Evolutionary conservation across 1,284 basidiomycete genomes (phyloP).

Genomic region (Marasmius tenuissimus): DNA sequence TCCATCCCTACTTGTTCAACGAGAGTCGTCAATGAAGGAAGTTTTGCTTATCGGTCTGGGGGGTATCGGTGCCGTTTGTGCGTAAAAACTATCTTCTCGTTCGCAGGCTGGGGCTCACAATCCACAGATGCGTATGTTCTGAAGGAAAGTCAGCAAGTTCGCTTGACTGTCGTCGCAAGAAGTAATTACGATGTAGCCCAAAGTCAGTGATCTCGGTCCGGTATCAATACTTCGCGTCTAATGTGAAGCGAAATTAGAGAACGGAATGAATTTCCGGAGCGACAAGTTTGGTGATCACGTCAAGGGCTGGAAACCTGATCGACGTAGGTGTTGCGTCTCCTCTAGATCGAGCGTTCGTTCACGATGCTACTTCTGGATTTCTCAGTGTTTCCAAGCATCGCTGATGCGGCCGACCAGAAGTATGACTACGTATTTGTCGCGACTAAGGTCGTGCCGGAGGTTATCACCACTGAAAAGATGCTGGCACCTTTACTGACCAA

Average conservation of each 20-base stretch:
- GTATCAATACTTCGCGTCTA: not conserved
- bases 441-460: constrained; percentile 57
- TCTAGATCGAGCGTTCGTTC: not conserved
- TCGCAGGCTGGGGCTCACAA: not conserved
- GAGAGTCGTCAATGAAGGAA: not conserved
- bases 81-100: not conserved
- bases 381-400: constrained; percentile 20
- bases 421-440: constrained; percentile 53
- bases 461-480: constrained; percentile 42
- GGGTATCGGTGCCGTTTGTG: constrained; percentile 2
- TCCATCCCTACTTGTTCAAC: too few relatives aligned
- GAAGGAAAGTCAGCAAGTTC: not conserved
- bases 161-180: constrained; percentile 5
- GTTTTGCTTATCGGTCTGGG: constrained; percentile 5
- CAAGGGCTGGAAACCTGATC: constrained; percentile 4
- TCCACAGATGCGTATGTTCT: not conserved
- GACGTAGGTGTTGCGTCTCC: not conserved
- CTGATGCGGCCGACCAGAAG: constrained; percentile 40
- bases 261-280: constrained; percentile 5
- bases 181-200: constrained; percentile 3
- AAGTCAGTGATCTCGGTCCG: not conserved
- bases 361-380: not conserved
- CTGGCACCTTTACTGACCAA: constrained; percentile 44
- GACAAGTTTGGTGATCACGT: constrained; percentile 2
- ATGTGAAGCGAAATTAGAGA: not conserved